phyloP scores from a whole-genome alignment of 768 basidiomycete species.

The Mycena capillaripes region DNA sequence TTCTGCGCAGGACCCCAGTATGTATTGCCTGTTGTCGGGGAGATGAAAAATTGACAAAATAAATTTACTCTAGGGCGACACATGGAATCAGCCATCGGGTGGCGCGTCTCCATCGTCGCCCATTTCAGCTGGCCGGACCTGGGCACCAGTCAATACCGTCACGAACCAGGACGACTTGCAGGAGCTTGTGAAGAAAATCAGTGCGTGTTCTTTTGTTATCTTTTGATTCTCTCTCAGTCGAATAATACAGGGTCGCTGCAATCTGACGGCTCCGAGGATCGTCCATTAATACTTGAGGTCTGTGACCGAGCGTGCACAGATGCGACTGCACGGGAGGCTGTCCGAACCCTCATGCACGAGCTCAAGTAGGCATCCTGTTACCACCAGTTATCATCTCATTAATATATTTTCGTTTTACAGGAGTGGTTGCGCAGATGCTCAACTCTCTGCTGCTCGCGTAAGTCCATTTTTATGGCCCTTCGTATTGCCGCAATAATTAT shows the following conservation, averaged over 20 bases:
- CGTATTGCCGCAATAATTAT: neutral
- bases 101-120: conserved; percentile 9
- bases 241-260: conserved; percentile 23
- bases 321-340: conserved; percentile 28
- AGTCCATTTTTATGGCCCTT: neutral
- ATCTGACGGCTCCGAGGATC: conserved; percentile 33
- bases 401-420: neutral
- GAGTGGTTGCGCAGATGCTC: conserved; percentile 30
- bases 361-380: conserved; percentile 13
- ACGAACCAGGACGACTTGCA: conserved; percentile 32
- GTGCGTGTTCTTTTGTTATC: conserved; percentile 14
- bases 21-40: neutral
- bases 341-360: conserved; percentile 32
- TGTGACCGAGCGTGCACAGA: conserved; percentile 31
- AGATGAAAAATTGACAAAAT: too few relatives aligned
- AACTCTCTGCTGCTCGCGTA: conserved; percentile 37
- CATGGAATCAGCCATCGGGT: neutral
- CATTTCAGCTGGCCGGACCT: conserved; percentile 20
- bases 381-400: too few relatives aligned
- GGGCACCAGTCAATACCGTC: conserved; percentile 35
- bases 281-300: conserved; percentile 30
- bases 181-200: conserved; percentile 34
- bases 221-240: neutral
- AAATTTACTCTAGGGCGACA: neutral
- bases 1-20: conserved; percentile 18